These are phyloP conservation scores for Acmispon strigosus DNA, from an alignment of 306 rosid genomes.

Conservation along the genomic window DNA sequence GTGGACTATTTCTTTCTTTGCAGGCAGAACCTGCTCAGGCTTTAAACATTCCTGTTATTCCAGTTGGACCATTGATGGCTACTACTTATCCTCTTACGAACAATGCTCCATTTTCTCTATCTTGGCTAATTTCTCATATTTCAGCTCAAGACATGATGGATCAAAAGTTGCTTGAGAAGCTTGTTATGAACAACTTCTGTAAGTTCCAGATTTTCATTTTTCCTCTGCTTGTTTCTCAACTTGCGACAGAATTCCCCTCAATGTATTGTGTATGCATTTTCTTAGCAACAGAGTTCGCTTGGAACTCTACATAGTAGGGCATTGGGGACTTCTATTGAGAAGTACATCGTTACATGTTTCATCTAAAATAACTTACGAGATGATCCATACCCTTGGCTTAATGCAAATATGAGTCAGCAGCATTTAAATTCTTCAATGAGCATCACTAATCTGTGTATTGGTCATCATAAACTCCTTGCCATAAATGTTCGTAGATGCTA, in stretches of 20 bases:
- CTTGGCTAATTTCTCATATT: conserved; percentile 72
- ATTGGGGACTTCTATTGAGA: neutral
- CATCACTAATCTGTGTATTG: neutral
- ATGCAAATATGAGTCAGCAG: neutral
- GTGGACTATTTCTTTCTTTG: conserved; percentile 12
- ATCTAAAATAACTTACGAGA: neutral
- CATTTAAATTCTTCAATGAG: neutral
- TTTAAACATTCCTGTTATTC: conserved; percentile 68
- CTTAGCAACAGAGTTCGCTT: neutral
- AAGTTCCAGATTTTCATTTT: conserved; percentile 19
- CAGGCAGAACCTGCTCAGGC: conserved; percentile 68
- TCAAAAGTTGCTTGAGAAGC: conserved; percentile 59
- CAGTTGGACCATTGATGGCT: conserved; percentile 57
- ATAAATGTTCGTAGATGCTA: neutral
- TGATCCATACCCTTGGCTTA: neutral
- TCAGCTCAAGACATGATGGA: conserved; percentile 76
- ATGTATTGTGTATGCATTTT: neutral
- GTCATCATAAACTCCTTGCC: neutral
- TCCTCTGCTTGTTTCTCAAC: neutral
- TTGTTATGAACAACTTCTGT: conserved; percentile 72
- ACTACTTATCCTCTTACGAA: conserved; percentile 51
- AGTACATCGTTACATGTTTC: neutral
- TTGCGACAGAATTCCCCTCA: neutral
- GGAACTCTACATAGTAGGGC: neutral
- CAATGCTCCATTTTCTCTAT: conserved; percentile 44